Percentiles rank a stretch among this genome's conserved stretches.
Evolutionary conservation across 108 stramenopile genomes (phyloP).

Genomic region (Cyclotella cryptica): DNA sequence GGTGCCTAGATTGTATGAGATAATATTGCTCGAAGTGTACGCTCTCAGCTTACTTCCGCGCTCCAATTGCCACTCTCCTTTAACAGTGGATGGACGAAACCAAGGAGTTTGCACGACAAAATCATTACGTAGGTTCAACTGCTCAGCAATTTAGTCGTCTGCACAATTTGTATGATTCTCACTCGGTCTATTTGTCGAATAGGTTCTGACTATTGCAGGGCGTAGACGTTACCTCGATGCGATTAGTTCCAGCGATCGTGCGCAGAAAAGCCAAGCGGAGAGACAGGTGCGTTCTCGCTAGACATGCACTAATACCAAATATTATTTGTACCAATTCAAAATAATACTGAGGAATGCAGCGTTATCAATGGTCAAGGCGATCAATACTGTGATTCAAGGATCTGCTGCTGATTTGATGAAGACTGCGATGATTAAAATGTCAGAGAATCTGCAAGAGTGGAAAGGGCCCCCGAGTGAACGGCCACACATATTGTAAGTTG

Average conservation of each 20-base stretch:
- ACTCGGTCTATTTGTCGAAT: not conserved
- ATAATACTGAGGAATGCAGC: not conserved
- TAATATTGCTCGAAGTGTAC: not conserved
- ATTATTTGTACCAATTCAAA: no score
- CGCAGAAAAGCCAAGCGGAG: slow-evolving; percentile 57
- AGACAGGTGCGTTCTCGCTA: slow-evolving; percentile 48
- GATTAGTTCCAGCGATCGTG: slow-evolving; percentile 50
- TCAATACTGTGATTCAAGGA: slow-evolving; percentile 74
- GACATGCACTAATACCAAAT: not conserved
- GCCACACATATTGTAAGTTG: slow-evolving; percentile 46
- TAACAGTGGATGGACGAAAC: slow-evolving; percentile 50
- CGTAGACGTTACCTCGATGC: slow-evolving; percentile 53
- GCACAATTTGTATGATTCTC: not conserved
- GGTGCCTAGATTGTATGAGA: not conserved
- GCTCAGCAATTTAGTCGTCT: not conserved
- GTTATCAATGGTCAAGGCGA: slow-evolving; percentile 31
- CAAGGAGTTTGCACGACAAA: slow-evolving; percentile 28
- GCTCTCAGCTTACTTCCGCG: not conserved
- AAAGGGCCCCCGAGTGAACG: slow-evolving; percentile 25
- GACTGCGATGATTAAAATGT: slow-evolving; percentile 61
- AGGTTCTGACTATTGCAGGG: slow-evolving; percentile 52
- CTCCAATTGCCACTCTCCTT: not conserved
- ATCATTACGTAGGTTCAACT: slow-evolving; percentile 21
- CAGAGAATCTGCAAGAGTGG: slow-evolving; percentile 40
- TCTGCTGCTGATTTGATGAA: slow-evolving; percentile 72